A percentile compares a stretch with the other conserved stretches of the same genome.
Conservation (phyloP, 306 rosid genomes). For the Geum urbanum region DNA sequence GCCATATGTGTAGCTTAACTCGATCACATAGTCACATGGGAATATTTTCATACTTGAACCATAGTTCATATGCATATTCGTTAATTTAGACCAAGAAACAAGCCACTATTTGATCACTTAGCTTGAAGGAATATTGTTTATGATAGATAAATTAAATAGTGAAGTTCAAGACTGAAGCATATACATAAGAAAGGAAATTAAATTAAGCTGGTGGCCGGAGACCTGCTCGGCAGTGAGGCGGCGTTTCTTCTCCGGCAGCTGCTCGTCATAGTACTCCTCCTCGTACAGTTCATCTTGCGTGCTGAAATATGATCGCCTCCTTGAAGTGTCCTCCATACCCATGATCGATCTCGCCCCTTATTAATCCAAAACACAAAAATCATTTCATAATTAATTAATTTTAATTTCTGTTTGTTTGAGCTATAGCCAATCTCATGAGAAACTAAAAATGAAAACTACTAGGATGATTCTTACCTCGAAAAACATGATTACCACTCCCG, state of each 20-base stretch:
- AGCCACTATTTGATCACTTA: not conserved
- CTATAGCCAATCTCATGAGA: not conserved
- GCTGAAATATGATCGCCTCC: slow-evolving; percentile 74
- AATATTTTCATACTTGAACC: not conserved
- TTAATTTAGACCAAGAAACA: not conserved
- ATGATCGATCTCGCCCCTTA: slow-evolving; percentile 56
- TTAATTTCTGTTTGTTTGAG: not conserved
- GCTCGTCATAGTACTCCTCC: slow-evolving; percentile 87
- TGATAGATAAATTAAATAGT: not conserved
- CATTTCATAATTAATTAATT: not conserved
- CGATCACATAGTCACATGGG: not conserved
- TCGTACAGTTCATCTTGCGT: slow-evolving; percentile 75
- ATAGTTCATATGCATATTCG: slow-evolving; percentile 5
- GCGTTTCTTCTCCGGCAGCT: slow-evolving; percentile 93
- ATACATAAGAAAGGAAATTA: slow-evolving; percentile 10
- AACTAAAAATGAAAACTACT: not conserved
- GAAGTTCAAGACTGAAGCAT: not conserved
- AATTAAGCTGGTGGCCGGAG: not conserved
- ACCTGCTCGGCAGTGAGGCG: slow-evolving; percentile 96
- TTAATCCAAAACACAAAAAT: not conserved
- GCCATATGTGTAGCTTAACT: not conserved
- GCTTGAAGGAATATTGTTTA: slow-evolving; percentile 26
- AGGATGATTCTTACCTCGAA: slow-evolving; percentile 46
- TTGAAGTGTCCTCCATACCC: slow-evolving; percentile 72
- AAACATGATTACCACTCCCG: slow-evolving; percentile 55